Base-by-base conservation (phyloP, 495 filamentous ascomycete species). In the Tuber calosporum region DNA sequence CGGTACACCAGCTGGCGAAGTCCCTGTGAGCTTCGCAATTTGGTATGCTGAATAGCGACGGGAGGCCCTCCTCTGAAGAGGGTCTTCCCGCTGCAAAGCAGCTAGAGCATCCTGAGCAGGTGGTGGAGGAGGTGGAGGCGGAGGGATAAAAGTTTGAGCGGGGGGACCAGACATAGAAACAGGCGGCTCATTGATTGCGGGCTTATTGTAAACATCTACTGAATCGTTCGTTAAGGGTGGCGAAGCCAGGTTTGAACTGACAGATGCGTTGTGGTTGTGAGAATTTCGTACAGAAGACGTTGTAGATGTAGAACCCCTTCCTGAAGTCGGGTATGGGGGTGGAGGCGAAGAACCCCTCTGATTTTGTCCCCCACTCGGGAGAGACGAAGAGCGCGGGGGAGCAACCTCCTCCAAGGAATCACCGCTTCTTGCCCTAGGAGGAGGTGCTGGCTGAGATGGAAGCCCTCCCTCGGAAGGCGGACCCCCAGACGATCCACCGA, bases 31-130 rank as follows among this genome's bases (percentile, higher is more conserved):
- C 78, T 96, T 97, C 36, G 92, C 92, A 67, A 98, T 94, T 78
- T 98, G 96, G 83, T 98, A 99, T 58, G 91, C 90, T 41, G 94
- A 97, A 81, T 97, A 98, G 77, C 95, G 85, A 78, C 94, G 87
- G 4, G 96, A 98, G 15, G 95, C 96, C 77, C 95, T 88, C 77
- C 95, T 87, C 80, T 98, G 94, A n/a, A 98, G 84, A 73, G 97
- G 93, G 7, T 93, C 93, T 70, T 93, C 93, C 81, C 92, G 86
- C 82, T 98, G 96, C 74, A 99, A 83, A 66, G 93, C 93, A 53
- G 92, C 93, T 69, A 99, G 85, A 13, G 95, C 95, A 84, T 97
- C 94, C 80, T 96, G 91, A 77, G 94, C 89, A 77, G 92, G 91
- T 36, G 90, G 90, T 67, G 92, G 90, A 15, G 91, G 90, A 17